A percentile compares a stretch with the other conserved stretches of the same genome.
Evolutionary conservation across 495 filamentous ascomycete species (phyloP).

Genomic region (Poronia punctata): DNA sequence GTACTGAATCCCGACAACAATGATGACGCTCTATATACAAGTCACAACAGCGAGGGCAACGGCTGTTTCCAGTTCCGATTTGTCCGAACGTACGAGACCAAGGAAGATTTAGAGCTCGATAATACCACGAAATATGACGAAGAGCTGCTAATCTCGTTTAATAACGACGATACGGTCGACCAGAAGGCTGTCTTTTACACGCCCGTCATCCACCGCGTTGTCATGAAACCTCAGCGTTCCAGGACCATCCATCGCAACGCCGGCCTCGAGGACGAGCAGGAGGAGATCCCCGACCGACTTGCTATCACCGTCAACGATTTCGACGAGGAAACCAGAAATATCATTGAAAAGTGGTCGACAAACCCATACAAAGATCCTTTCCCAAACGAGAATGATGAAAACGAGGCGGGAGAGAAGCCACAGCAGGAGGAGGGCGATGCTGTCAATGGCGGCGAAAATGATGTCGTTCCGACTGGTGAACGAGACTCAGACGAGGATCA

Average conservation of each 20-base stretch:
- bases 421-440: constrained; percentile 5
- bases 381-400: constrained; percentile 18
- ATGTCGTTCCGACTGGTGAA: constrained; percentile 17
- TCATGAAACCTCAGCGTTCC: constrained; percentile 48
- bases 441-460: constrained; percentile 17
- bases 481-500: constrained; percentile 31
- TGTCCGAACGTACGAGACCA: constrained; percentile 78
- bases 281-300: constrained; percentile 37
- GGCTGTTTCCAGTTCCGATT: constrained; percentile 66
- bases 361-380: constrained; percentile 27
- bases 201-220: constrained; percentile 64
- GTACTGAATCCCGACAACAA: constrained; percentile 61
- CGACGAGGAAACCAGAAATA: constrained; percentile 28
- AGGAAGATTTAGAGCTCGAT: constrained; percentile 54
- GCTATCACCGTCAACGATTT: constrained; percentile 38
- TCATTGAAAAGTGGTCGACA: constrained; percentile 32
- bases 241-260: constrained; percentile 47
- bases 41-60: constrained; percentile 36
- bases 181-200: constrained; percentile 83
- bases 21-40: constrained; percentile 59
- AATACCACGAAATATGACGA: constrained; percentile 58
- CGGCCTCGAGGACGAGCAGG: constrained; percentile 31
- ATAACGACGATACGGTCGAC: constrained; percentile 35
- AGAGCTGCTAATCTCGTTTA: constrained; percentile 45
- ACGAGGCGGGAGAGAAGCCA: constrained; percentile 4